Percentiles rank a stretch among this genome's conserved stretches.
Conservation (phyloP, 1,284 basidiomycete genomes). For the Heterobasidion occidentale region DNA sequence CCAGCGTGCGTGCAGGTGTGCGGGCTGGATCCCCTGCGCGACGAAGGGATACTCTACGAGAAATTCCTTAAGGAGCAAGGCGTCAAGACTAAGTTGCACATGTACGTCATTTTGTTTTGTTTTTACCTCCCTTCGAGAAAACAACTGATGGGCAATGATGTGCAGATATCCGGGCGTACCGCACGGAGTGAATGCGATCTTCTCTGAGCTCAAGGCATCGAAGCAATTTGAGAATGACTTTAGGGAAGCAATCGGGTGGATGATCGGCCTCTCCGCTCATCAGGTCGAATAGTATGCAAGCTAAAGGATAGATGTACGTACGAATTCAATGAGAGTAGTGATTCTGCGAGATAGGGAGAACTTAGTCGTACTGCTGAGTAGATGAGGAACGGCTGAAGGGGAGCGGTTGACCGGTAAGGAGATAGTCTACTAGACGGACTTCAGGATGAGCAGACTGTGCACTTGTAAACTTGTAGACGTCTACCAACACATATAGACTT, state of each 20-base stretch:
- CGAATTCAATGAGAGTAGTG: too few relatives aligned
- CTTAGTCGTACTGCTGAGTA: too few relatives aligned
- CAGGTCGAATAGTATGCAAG: too few relatives aligned
- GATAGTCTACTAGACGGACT: too few relatives aligned
- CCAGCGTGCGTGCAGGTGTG: background rate
- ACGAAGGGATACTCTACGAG: conserved; percentile 1
- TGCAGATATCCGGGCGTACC: background rate
- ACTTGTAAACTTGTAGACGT: too few relatives aligned
- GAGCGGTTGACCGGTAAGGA: too few relatives aligned
- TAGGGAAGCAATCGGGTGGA: background rate
- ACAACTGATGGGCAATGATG: background rate
- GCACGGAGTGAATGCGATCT: background rate
- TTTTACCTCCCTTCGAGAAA: background rate
- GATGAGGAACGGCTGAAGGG: too few relatives aligned
- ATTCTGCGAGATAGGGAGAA: too few relatives aligned
- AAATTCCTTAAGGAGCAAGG: background rate
- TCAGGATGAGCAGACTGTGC: too few relatives aligned
- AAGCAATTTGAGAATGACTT: background rate
- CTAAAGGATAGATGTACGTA: too few relatives aligned
- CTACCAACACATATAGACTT: too few relatives aligned
- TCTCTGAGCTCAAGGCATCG: background rate
- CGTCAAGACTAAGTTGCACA: background rate
- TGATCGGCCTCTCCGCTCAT: background rate
- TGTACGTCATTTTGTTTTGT: background rate
- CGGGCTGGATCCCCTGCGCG: background rate